phyloP scores from a whole-genome alignment of 371 early-diverging fungal genomes.

The Blakeslea trispora region DNA sequence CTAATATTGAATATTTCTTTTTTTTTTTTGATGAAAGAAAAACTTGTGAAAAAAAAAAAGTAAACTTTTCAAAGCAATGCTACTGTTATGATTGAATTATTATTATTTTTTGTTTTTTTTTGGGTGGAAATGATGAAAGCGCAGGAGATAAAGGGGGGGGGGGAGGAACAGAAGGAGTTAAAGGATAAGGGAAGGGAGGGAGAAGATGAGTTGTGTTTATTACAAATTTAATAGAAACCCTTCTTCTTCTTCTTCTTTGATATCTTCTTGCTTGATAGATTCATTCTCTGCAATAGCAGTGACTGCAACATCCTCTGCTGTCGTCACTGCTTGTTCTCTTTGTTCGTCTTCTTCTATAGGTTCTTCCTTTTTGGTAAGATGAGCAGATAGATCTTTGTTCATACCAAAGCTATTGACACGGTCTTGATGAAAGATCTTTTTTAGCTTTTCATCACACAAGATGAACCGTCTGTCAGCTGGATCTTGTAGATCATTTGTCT shows the following conservation, averaged over 20 bases:
- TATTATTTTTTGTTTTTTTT: too few relatives aligned
- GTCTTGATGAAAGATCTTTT: constrained; percentile 52
- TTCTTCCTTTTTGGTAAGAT: constrained; percentile 48
- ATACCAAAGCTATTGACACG: constrained; percentile 58
- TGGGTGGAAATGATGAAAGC: too few relatives aligned
- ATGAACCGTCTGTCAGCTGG: constrained; percentile 58
- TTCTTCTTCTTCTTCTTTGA: background rate
- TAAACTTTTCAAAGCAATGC: too few relatives aligned
- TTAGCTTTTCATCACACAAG: constrained; percentile 55
- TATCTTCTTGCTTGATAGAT: too few relatives aligned
- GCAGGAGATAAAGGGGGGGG: too few relatives aligned
- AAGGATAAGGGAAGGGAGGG: too few relatives aligned
- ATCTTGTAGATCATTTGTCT: constrained; percentile 60
- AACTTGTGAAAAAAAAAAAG: too few relatives aligned
- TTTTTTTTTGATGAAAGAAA: too few relatives aligned
- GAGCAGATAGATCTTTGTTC: constrained; percentile 57
- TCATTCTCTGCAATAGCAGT: background rate
- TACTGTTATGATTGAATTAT: too few relatives aligned
- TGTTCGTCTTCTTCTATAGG: background rate
- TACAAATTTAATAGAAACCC: background rate
- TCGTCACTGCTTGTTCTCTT: background rate
- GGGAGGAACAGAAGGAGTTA: too few relatives aligned
- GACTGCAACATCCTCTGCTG: background rate
- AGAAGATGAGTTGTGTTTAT: too few relatives aligned
- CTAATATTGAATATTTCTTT: too few relatives aligned